Conservation (phyloP, 495 filamentous ascomycete genomes). For the Lasiosphaeria miniovina region DNA sequence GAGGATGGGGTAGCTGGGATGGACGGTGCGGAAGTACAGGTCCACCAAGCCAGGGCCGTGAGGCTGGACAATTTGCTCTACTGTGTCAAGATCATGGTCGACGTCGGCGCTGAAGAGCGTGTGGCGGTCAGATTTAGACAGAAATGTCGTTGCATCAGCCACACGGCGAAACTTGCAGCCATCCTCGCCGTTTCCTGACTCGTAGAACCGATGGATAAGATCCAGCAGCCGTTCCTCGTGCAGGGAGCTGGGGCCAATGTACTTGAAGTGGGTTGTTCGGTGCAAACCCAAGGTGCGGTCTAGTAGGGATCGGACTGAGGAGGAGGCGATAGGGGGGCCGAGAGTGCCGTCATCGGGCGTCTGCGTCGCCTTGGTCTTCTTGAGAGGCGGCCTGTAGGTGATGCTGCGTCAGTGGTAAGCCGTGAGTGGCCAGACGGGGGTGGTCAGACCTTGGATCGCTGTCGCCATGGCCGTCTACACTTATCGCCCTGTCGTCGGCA, state of each 20-base stretch:
- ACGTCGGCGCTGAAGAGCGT: conserved; percentile 42
- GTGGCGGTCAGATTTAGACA: conserved; percentile 51
- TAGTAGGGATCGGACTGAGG: conserved; percentile 33
- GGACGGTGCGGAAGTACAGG: conserved; percentile 70
- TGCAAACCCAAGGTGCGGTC: conserved; percentile 44
- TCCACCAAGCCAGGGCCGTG: conserved; percentile 67
- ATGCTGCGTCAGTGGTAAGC: not conserved
- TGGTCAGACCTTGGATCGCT: conserved; percentile 3
- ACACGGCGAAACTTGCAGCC: conserved; percentile 57
- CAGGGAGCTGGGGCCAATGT: conserved; percentile 47
- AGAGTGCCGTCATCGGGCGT: conserved; percentile 12
- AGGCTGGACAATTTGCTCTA: conserved; percentile 66
- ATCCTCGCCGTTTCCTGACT: conserved; percentile 32
- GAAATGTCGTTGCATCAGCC: conserved; percentile 63
- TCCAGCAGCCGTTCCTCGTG: conserved; percentile 52
- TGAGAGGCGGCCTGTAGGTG: conserved; percentile 12
- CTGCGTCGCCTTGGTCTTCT: conserved; percentile 19
- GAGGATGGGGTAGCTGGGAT: conserved; percentile 74
- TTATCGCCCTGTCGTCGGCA: conserved; percentile 10
- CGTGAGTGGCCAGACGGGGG: not conserved
- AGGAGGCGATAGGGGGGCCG: not conserved
- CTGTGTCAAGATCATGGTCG: conserved; percentile 56
- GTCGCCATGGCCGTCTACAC: conserved; percentile 9
- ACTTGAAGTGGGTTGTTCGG: conserved; percentile 37
- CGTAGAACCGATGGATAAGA: conserved; percentile 43